Percentiles rank a stretch among this genome's conserved stretches.
These are phyloP conservation scores for Diversispora epigaea DNA, from an alignment of 192 early-diverging fungal genomes.

Conservation along the genomic window DNA sequence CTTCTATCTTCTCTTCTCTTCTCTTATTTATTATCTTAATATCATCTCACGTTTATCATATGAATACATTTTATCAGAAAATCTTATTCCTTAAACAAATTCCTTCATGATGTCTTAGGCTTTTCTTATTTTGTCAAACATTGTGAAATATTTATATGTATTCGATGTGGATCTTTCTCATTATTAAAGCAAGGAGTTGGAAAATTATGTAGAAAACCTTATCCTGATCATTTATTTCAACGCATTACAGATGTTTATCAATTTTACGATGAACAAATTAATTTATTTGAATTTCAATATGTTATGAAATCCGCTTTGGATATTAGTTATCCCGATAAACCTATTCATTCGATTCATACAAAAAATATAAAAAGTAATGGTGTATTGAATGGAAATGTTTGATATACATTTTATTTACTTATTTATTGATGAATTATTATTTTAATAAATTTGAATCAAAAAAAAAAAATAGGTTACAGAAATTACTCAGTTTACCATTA, in stretches of 20 bases:
- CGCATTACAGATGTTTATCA: background rate
- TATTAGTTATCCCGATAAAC: conserved; percentile 18
- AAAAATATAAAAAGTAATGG: no score
- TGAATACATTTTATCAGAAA: background rate
- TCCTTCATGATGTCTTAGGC: background rate
- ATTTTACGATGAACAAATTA: conserved; percentile 13
- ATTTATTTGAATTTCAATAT: conserved; percentile 13
- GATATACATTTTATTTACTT: no score
- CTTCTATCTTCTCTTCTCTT: background rate
- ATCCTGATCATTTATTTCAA: background rate
- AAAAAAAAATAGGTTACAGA: no score
- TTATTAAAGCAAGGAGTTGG: background rate
- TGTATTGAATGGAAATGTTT: no score
- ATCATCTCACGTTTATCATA: background rate
- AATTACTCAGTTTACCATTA: no score
- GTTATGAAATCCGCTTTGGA: background rate
- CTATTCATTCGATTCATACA: background rate
- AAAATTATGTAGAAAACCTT: conserved; percentile 7
- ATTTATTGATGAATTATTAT: no score
- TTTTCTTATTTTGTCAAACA: conserved; percentile 17
- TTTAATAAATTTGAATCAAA: no score
- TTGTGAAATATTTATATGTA: background rate
- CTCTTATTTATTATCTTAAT: background rate
- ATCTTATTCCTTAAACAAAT: conserved; percentile 1
- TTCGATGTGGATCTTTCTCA: background rate